Evolutionary conservation across 768 basidiomycete species (phyloP).

Genomic region (Lactarius evosmus): DNA sequence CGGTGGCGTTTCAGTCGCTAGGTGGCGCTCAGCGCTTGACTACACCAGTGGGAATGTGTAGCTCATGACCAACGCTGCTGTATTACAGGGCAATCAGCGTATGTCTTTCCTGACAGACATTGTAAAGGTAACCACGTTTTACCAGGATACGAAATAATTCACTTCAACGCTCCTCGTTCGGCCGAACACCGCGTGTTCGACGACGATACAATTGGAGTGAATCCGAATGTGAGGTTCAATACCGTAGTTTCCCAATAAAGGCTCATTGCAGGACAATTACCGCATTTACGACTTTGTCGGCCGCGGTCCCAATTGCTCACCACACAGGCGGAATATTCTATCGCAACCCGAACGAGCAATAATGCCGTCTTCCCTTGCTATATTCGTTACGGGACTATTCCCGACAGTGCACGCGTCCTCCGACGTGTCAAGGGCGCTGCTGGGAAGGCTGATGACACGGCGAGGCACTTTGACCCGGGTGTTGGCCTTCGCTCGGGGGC

Average conservation of each 20-base stretch:
- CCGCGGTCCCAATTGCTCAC: background rate
- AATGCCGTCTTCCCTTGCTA: background rate
- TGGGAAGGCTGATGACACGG: background rate
- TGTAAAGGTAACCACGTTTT: background rate
- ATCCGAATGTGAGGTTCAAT: background rate
- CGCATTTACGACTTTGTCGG: constrained; percentile 9
- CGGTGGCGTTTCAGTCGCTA: background rate
- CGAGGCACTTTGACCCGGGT: constrained; percentile 1
- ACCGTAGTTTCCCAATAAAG: background rate
- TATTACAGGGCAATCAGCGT: background rate
- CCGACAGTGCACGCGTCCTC: background rate
- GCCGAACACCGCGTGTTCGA: constrained; percentile 8
- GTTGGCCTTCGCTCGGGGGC: background rate
- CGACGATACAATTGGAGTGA: background rate
- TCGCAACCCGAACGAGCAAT: background rate
- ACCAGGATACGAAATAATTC: constrained; percentile 4
- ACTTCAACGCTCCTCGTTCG: background rate
- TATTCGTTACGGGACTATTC: constrained; percentile 6
- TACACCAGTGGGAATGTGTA: background rate
- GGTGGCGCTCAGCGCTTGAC: background rate
- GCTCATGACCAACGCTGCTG: background rate
- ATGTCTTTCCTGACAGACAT: constrained; percentile 4
- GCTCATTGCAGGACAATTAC: background rate
- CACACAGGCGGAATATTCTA: constrained; percentile 1
- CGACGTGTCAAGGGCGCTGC: background rate